Evolutionary conservation across 257 asterid species (phyloP).

Genomic region (Vinca minor): DNA sequence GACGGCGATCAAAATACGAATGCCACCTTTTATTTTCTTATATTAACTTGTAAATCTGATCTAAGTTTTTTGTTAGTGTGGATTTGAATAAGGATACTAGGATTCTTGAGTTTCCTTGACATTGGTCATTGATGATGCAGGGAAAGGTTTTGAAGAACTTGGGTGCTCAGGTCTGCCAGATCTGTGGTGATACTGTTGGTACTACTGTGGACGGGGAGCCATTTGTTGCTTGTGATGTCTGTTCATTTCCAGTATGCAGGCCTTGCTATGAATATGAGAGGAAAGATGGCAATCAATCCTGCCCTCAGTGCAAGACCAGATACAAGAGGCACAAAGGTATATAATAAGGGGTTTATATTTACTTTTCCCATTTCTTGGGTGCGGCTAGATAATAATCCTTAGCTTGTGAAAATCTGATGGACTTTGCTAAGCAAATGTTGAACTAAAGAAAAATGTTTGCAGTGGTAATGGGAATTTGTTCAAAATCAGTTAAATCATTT

Average conservation of each 20-base stretch:
- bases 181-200: slow-evolving; percentile 89
- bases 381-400: not conserved
- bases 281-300: slow-evolving; percentile 89
- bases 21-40: not conserved
- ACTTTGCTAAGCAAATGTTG: not conserved
- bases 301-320: slow-evolving; percentile 98
- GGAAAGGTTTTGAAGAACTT: slow-evolving; percentile 70
- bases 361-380: not conserved
- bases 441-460: not conserved
- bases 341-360: not conserved
- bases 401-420: not conserved
- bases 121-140: slow-evolving; percentile 28
- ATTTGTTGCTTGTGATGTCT: slow-evolving; percentile 88
- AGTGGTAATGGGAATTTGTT: not conserved
- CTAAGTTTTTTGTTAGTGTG: not conserved
- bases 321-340: slow-evolving; percentile 90
- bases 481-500: not conserved
- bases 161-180: slow-evolving; percentile 84
- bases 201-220: slow-evolving; percentile 58
- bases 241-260: slow-evolving; percentile 93
- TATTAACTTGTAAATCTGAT: not conserved
- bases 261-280: slow-evolving; percentile 98
- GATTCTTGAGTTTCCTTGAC: slow-evolving; percentile 9
- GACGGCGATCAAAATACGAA: not conserved
- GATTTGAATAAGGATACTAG: not conserved